Percentiles rank a stretch among this genome's conserved stretches.
These are phyloP conservation scores for Clarireedia paspali DNA, from an alignment of 2,329 filamentous ascomycete species.

Conservation along the genomic window DNA sequence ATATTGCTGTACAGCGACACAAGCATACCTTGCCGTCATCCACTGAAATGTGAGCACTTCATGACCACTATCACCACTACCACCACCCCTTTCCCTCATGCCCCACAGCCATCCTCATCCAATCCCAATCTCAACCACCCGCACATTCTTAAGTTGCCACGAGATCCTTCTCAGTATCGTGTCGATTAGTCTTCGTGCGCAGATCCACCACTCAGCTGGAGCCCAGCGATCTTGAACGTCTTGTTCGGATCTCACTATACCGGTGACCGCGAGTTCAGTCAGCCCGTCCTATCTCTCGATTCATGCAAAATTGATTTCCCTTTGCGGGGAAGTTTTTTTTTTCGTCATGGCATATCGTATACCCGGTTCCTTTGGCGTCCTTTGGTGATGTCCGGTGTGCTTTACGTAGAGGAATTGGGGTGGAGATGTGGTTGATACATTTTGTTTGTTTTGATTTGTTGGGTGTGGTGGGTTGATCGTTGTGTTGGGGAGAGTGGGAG, in stretches of 20 bases:
- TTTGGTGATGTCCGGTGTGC: not conserved
- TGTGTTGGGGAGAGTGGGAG: not conserved
- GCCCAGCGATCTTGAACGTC: slow-evolving; percentile 29
- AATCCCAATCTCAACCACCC: not conserved
- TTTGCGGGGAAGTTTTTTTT: slow-evolving; percentile 12
- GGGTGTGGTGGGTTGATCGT: not conserved
- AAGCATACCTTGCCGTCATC: not conserved
- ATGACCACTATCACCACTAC: not conserved
- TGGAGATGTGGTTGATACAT: not conserved
- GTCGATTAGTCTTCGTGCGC: slow-evolving; percentile 97
- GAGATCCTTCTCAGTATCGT: slow-evolving; percentile 67
- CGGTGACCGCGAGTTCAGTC: slow-evolving; percentile 21
- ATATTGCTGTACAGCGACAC: not conserved
- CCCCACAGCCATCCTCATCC: not conserved
- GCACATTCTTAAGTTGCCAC: slow-evolving; percentile 98
- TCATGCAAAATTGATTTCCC: not conserved
- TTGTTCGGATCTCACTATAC: slow-evolving; percentile 28
- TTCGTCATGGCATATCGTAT: no score
- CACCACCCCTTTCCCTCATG: not conserved
- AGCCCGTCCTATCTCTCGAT: slow-evolving; percentile 15
- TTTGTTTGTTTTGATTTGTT: not conserved
- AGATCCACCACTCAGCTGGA: slow-evolving; percentile 37
- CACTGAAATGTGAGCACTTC: not conserved
- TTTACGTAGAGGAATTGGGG: not conserved
- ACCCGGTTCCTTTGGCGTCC: not conserved